A percentile compares a stretch with the other conserved stretches of the same genome.
Conservation (phyloP, 176 grass and related monocot species). For the Carex littledalei region DNA sequence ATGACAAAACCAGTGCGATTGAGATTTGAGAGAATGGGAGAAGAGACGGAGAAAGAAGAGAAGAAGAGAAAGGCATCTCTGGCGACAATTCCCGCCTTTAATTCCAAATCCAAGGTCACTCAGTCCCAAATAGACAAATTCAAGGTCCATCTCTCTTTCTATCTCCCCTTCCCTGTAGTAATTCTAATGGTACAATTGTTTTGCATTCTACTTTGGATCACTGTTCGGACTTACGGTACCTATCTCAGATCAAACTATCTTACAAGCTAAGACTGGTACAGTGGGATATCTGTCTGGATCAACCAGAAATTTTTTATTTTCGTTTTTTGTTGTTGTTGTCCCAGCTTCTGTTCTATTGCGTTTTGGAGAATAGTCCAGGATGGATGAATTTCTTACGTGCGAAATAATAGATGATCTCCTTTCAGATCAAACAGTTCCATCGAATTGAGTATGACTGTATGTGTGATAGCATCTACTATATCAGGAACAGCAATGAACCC, state of each 20-base stretch:
- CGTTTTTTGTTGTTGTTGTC: not conserved
- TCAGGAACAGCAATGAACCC: too few species aligned
- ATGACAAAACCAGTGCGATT: not conserved
- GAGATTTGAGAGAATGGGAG: not conserved
- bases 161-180: not conserved
- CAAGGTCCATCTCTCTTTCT: not conserved
- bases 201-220: not conserved
- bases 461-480: too few species aligned
- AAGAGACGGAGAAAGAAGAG: not conserved
- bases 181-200: not conserved
- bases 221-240: not conserved
- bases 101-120: constrained; percentile 5
- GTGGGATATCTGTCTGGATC: not conserved
- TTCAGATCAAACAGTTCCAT: too few species aligned
- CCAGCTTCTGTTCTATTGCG: not conserved
- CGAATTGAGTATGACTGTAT: too few species aligned
- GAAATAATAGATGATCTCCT: too few species aligned
- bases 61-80: not conserved
- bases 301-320: not conserved
- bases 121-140: constrained; percentile 3
- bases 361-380: not conserved
- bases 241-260: not conserved
- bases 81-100: not conserved
- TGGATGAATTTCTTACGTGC: not conserved
- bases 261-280: not conserved